Conservation (phyloP, 805 yeast genomes). For the Yarrowia keelungensis region DNA sequence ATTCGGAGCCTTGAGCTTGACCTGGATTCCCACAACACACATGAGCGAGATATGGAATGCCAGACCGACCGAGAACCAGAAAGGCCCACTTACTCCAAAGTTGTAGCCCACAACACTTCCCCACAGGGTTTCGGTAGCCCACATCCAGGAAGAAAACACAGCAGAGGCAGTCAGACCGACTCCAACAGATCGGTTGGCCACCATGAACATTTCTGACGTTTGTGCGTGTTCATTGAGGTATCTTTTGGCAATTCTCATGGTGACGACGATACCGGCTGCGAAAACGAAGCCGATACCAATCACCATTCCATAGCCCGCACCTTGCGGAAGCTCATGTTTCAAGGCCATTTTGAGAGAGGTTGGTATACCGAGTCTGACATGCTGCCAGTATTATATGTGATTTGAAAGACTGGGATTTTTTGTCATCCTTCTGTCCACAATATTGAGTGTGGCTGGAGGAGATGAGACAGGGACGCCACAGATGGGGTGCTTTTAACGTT, state of each 20-base stretch:
- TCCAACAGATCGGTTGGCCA: conserved; percentile 54
- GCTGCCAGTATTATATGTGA: background rate
- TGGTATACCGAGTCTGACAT: background rate
- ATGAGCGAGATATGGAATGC: conserved; percentile 76
- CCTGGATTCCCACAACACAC: conserved; percentile 76
- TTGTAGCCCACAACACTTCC: conserved; percentile 54
- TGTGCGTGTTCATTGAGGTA: conserved; percentile 43
- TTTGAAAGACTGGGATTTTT: background rate
- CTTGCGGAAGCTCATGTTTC: conserved; percentile 45
- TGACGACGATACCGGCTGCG: conserved; percentile 48
- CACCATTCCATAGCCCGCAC: conserved; percentile 83
- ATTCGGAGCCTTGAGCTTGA: conserved; percentile 78
- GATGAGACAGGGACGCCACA: conserved; percentile 33
- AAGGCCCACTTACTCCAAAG: conserved; percentile 63
- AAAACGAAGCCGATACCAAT: conserved; percentile 81
- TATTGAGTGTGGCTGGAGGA: conserved; percentile 2
- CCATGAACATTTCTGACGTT: conserved; percentile 46
- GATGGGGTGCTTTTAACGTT: conserved; percentile 32
- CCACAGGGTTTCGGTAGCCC: conserved; percentile 55
- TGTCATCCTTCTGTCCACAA: conserved; percentile 11
- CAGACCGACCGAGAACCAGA: conserved; percentile 80
- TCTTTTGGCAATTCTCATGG: conserved; percentile 43
- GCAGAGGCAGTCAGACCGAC: conserved; percentile 56
- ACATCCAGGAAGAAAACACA: conserved; percentile 58
- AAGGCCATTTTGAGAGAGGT: background rate